A percentile compares a stretch with the other conserved stretches of the same genome.
These are phyloP conservation scores for Chondrus crispus DNA, from an alignment of 23 red algal genomes.

Conservation along the genomic window DNA sequence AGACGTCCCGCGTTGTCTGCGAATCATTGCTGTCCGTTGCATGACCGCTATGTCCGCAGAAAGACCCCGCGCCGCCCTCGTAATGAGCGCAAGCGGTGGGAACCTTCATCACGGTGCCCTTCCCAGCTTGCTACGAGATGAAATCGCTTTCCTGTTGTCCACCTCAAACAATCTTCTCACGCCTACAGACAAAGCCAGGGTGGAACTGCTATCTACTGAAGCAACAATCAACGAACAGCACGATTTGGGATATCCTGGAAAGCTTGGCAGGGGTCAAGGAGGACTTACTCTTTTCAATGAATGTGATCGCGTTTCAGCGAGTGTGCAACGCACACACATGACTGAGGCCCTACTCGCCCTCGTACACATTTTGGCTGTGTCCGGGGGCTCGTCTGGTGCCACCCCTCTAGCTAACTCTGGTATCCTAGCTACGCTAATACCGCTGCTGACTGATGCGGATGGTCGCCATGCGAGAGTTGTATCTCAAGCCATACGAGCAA, in stretches of 20 bases:
- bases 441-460: constrained; percentile 49
- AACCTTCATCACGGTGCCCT: constrained; percentile 43
- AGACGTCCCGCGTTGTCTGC: constrained; percentile 55
- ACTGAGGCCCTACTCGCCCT: constrained; percentile 42
- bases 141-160: constrained; percentile 21
- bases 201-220: too few species aligned
- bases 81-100: constrained; percentile 35
- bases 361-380: constrained; percentile 26
- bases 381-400: constrained; percentile 27
- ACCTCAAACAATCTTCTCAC: too few species aligned
- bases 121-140: constrained; percentile 56
- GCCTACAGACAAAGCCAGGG: too few species aligned
- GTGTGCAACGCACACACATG: background rate
- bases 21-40: constrained; percentile 64
- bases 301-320: background rate
- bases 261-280: background rate
- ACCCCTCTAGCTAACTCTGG: constrained; percentile 30
- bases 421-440: constrained; percentile 25
- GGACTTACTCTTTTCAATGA: constrained; percentile 1
- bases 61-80: background rate
- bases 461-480: constrained; percentile 50
- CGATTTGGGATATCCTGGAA: too few species aligned
- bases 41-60: constrained; percentile 49
- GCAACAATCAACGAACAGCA: too few species aligned
- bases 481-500: constrained; percentile 47